Conservation (phyloP, 139 green algal genomes). For the Tetraselmis chui region DNA sequence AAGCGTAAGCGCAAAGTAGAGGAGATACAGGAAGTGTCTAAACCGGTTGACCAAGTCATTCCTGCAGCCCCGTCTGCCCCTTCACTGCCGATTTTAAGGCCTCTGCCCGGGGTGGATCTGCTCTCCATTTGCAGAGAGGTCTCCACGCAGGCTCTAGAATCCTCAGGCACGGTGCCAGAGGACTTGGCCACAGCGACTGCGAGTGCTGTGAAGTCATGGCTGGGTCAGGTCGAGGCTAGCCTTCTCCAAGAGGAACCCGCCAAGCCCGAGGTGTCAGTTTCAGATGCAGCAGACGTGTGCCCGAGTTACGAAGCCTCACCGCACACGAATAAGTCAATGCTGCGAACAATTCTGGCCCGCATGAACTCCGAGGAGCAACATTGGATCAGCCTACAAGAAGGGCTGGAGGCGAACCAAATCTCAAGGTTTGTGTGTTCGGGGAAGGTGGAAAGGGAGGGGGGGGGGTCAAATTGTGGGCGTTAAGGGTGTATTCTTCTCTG, state of each 20-base stretch:
- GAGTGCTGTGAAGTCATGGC: background rate
- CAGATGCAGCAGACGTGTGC: background rate
- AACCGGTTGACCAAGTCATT: too few species aligned
- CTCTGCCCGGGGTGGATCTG: background rate
- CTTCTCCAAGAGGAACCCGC: too few species aligned
- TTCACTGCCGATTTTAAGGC: too few species aligned
- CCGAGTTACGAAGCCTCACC: background rate
- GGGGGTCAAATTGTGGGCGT: too few species aligned
- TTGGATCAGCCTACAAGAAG: background rate
- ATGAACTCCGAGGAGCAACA: background rate
- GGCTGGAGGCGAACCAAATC: background rate
- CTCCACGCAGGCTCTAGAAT: background rate
- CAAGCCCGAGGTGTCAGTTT: background rate
- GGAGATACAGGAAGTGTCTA: background rate
- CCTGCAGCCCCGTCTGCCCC: too few species aligned
- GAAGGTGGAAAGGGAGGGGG: too few species aligned
- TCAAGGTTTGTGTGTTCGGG: background rate
- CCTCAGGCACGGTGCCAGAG: too few species aligned
- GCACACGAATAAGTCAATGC: background rate
- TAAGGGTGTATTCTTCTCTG: too few species aligned
- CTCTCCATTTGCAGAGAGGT: background rate
- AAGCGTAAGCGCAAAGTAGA: background rate
- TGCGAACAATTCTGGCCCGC: background rate
- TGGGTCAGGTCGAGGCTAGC: background rate
- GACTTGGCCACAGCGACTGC: background rate